Conservation (phyloP, 2,329 filamentous ascomycete species). For the Aureobasidium sp. region DNA sequence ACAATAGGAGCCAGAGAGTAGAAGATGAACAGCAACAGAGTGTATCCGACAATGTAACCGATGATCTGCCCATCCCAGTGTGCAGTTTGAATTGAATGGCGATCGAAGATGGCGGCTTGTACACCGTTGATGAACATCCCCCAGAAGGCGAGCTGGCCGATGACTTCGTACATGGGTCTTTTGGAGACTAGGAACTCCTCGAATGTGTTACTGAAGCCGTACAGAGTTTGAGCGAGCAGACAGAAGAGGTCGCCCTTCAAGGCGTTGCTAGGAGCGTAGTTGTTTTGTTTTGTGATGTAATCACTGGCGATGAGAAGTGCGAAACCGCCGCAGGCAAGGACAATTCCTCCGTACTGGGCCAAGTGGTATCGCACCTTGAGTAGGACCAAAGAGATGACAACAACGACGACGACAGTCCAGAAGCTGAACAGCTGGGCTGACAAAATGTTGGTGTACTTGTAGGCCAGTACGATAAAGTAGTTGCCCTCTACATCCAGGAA, state of each 20-base stretch:
- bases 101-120: constrained; percentile 88
- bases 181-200: constrained; percentile 92
- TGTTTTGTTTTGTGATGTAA: constrained; percentile 65
- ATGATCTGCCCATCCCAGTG: constrained; percentile 49
- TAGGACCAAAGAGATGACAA: constrained; percentile 73
- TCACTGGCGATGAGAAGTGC: constrained; percentile 81
- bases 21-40: constrained; percentile 72
- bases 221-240: constrained; percentile 79
- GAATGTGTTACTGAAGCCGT: constrained; percentile 83
- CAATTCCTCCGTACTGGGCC: constrained; percentile 77
- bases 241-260: constrained; percentile 92
- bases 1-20: constrained; percentile 83
- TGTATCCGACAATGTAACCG: constrained; percentile 86
- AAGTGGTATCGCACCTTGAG: constrained; percentile 84
- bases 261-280: constrained; percentile 58
- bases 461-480: constrained; percentile 94
- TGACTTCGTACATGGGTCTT: constrained; percentile 82
- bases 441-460: constrained; percentile 84
- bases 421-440: constrained; percentile 96
- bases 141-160: constrained; percentile 84
- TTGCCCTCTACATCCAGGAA: constrained; percentile 96
- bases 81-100: constrained; percentile 53
- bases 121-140: constrained; percentile 86
- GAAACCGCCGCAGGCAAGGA: constrained; percentile 86
- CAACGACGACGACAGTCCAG: constrained; percentile 93